Conservation (phyloP, 2,329 filamentous ascomycete species). For the Macroventuria anomochaeta region DNA sequence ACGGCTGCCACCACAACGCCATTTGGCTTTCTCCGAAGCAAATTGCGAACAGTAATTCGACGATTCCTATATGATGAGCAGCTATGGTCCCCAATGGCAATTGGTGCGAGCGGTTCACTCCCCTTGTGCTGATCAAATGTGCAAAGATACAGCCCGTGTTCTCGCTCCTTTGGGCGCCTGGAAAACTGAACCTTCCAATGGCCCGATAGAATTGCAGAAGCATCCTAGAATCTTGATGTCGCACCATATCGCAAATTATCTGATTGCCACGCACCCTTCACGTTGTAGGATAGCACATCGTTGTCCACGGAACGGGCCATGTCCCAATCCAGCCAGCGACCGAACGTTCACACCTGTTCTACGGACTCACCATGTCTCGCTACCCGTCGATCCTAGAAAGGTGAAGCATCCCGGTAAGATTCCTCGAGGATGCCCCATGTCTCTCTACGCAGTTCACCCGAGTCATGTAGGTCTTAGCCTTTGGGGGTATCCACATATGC, state of each 20-base stretch:
- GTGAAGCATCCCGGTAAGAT: neutral
- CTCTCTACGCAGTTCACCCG: neutral
- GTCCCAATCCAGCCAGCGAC: neutral
- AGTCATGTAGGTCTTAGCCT: slow-evolving; percentile 11
- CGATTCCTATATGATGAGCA: neutral
- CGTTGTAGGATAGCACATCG: neutral
- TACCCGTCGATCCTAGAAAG: slow-evolving; percentile 2
- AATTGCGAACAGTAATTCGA: neutral
- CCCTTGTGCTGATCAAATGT: slow-evolving; percentile 3
- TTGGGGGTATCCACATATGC: slow-evolving; percentile 8
- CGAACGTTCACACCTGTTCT: slow-evolving; percentile 1
- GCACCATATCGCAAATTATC: slow-evolving; percentile 1
- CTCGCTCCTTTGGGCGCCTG: neutral
- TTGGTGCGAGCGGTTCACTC: neutral
- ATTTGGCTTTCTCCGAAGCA: neutral
- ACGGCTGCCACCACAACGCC: slow-evolving; percentile 4
- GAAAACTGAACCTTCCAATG: neutral
- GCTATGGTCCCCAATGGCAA: neutral
- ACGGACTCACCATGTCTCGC: slow-evolving; percentile 1
- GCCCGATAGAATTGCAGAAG: neutral
- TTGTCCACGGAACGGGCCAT: neutral
- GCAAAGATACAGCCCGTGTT: neutral
- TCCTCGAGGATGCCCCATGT: slow-evolving; percentile 6
- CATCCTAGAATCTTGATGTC: neutral
- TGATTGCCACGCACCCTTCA: neutral